phyloP scores from a whole-genome alignment of 176 grass and related monocot species.

The Hyparrhenia diplandra region DNA sequence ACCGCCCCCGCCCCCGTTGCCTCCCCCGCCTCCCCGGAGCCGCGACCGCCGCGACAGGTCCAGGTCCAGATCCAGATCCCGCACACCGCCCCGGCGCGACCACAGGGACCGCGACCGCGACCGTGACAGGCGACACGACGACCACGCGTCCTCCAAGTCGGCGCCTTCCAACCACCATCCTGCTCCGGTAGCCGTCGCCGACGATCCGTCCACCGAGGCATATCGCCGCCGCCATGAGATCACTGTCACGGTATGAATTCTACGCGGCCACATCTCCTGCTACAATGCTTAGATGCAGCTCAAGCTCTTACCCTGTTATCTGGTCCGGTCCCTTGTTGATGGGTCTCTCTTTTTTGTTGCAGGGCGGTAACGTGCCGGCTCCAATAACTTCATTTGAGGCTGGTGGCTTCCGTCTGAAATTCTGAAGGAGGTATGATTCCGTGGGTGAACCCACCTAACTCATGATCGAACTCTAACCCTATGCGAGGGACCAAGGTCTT shows the following conservation, averaged over 20 bases:
- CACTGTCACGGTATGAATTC: slow-evolving; percentile 59
- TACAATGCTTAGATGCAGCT: neutral
- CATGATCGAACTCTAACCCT: slow-evolving; percentile 37
- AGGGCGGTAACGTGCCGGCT: slow-evolving; percentile 84
- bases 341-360: neutral
- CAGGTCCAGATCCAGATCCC: slow-evolving; percentile 25
- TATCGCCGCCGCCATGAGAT: slow-evolving; percentile 89
- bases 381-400: slow-evolving; percentile 83
- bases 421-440: slow-evolving; percentile 78
- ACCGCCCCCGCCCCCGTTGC: slow-evolving; percentile 58
- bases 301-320: slow-evolving; percentile 1
- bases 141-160: slow-evolving; percentile 29
- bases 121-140: slow-evolving; percentile 54
- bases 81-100: slow-evolving; percentile 38
- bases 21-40: slow-evolving; percentile 40
- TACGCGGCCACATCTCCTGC: neutral
- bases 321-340: slow-evolving; percentile 13
- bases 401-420: slow-evolving; percentile 70
- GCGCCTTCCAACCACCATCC: slow-evolving; percentile 28
- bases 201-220: slow-evolving; percentile 52
- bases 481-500: slow-evolving; percentile 16
- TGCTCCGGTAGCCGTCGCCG: slow-evolving; percentile 10
- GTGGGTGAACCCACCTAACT: slow-evolving; percentile 1
- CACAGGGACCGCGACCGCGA: slow-evolving; percentile 52
- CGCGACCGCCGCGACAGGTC: slow-evolving; percentile 42